phyloP scores from a whole-genome alignment of 805 yeast species.

The Yarrowia osloensis region DNA sequence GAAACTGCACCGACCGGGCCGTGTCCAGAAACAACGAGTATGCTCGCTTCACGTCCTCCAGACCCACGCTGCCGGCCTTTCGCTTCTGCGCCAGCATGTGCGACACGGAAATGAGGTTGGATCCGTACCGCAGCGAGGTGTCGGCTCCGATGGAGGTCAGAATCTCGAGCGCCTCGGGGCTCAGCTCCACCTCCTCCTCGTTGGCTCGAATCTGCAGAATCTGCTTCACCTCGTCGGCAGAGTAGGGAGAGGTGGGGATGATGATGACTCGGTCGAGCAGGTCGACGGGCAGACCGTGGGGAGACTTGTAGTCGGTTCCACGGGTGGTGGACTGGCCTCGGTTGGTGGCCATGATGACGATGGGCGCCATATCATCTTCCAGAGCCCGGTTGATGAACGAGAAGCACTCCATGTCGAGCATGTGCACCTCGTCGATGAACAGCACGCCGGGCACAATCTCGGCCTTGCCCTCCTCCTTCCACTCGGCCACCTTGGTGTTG shows the following conservation, averaged over 20 bases:
- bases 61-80: conserved; percentile 67
- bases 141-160: conserved; percentile 88
- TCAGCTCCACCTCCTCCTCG: conserved; percentile 88
- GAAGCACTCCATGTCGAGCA: conserved; percentile 96
- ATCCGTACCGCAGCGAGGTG: conserved; percentile 88
- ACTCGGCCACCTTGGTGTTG: conserved; percentile 93
- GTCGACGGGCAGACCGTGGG: conserved; percentile 97
- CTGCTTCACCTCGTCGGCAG: conserved; percentile 78
- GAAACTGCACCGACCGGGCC: conserved; percentile 81
- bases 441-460: conserved; percentile 95
- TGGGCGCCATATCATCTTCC: conserved; percentile 95
- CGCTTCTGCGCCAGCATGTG: conserved; percentile 84
- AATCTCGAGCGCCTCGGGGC: conserved; percentile 79
- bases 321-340: conserved; percentile 92
- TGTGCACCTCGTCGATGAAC: conserved; percentile 96
- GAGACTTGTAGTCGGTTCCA: conserved; percentile 90
- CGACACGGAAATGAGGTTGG: conserved; percentile 87
- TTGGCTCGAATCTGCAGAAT: conserved; percentile 87
- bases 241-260: conserved; percentile 79
- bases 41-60: conserved; percentile 82
- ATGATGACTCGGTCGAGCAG: conserved; percentile 90
- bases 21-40: conserved; percentile 86
- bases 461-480: conserved; percentile 99
- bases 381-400: conserved; percentile 93
- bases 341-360: conserved; percentile 97